Evolutionary conservation across 2,329 filamentous ascomycete species (phyloP), one percentile per base, ranked within the genome.

Genomic region (Hypoxylon sp.): DNA sequence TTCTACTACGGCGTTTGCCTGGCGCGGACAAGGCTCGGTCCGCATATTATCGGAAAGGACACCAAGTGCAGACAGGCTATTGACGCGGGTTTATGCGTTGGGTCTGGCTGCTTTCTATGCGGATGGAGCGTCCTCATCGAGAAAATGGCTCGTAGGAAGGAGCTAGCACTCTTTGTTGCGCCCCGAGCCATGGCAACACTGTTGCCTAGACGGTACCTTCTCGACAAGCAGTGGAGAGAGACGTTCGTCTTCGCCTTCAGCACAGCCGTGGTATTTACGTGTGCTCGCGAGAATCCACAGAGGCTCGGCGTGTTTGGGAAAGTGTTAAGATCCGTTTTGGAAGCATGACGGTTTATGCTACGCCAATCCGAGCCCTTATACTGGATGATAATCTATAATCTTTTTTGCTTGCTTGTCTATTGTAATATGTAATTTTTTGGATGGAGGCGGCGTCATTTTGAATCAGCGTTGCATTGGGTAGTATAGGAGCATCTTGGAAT

Each of bases 1-100:
- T 96, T 95, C 78, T 97, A 94, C 81, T 97, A 97, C 77, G 90
- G 91, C 28, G 91, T 97, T 2, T 97, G 93, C 76, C 87, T 97
- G 0, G 84, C 89, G 5, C 87, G 93, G 48, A 94, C 90, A 1
- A 86, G 92, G 10, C 67, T 96, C 5, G 93, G 93, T 0, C 93
- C 93, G 0, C 86, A 77, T 34, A 21, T 95, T 11, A 81, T 94
- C 23, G 86, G 88, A n/a, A 82, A 76, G 17, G 84, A 87, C 65
- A 78, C 78, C 0, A 72, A 77, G 1, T 75, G 80, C 23, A 79
- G 84, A 25, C 86, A 88, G 75, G 77, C 75, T 55, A 86, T 90
- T 64, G 88, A 91, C 65, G 79, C 83, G 5, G 90, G 90, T 2
- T 75, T 93, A 9, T 94, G 92, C 73, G 88, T 97, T 9, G 87